Percentiles rank a stretch among this genome's conserved stretches.
Evolutionary conservation across 2,329 filamentous ascomycete genomes (phyloP).

Genomic region (Aspergillus ibericus): DNA sequence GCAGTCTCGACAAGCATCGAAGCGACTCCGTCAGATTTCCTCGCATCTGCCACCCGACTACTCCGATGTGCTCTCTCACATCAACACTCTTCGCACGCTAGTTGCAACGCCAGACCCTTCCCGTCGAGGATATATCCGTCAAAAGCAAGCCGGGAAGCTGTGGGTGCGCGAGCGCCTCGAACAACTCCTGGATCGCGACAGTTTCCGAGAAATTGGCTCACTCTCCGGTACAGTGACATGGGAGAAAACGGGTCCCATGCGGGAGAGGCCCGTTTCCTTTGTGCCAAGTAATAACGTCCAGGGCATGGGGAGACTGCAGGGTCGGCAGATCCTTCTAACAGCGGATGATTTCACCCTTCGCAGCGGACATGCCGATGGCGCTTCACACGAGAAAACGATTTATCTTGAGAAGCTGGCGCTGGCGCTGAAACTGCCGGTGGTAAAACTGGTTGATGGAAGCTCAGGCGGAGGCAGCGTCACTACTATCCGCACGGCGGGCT

Average conservation of each 20-base stretch:
- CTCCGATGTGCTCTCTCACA: conserved; percentile 60
- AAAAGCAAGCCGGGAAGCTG: conserved; percentile 64
- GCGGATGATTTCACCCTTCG: conserved; percentile 65
- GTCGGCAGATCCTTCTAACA: conserved; percentile 59
- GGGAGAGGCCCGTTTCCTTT: conserved; percentile 50
- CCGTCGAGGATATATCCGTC: conserved; percentile 60
- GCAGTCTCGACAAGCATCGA: conserved; percentile 33
- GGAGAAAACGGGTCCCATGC: conserved; percentile 45
- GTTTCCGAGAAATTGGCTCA: conserved; percentile 61
- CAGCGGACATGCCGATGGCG: conserved; percentile 64
- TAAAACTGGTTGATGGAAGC: conserved; percentile 65
- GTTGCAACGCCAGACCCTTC: conserved; percentile 56
- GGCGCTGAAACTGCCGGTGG: conserved; percentile 57
- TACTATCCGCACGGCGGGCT: conserved; percentile 57
- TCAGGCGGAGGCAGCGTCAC: conserved; percentile 64
- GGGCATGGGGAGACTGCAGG: conserved; percentile 55
- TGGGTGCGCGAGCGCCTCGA: conserved; percentile 65
- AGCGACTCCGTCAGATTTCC: conserved; percentile 51
- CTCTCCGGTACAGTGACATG: conserved; percentile 61
- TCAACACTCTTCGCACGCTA: conserved; percentile 53
- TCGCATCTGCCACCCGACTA: conserved; percentile 60
- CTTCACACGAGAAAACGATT: conserved; percentile 58
- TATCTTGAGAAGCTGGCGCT: conserved; percentile 64
- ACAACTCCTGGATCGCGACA: conserved; percentile 56
- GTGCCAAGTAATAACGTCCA: conserved; percentile 65